Percentiles rank a stretch among this genome's conserved stretches.
These are phyloP conservation scores for Claviceps arundinis DNA, from an alignment of 2,329 filamentous ascomycete genomes.

Conservation along the genomic window DNA sequence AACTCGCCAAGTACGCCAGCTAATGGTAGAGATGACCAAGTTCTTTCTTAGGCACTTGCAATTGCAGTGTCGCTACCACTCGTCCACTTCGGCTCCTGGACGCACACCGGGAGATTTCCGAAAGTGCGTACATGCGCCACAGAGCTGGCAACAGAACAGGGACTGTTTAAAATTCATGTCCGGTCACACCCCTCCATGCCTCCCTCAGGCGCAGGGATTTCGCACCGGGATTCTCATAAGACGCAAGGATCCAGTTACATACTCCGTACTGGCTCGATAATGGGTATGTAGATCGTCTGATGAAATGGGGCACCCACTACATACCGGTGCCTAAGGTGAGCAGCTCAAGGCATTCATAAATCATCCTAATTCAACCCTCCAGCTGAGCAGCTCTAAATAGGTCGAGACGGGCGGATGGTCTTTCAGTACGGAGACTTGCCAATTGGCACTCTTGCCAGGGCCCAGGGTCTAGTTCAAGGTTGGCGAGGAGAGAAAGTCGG, in stretches of 20 bases:
- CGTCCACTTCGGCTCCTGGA: neutral
- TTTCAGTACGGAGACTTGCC: neutral
- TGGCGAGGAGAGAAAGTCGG: neutral
- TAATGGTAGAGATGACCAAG: neutral
- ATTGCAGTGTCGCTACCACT: neutral
- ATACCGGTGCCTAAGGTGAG: too few relatives aligned
- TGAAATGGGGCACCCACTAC: neutral
- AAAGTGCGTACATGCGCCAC: neutral
- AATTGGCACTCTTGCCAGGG: neutral
- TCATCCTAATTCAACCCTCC: neutral
- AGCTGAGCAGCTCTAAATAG: neutral
- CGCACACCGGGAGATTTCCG: neutral
- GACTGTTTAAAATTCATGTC: neutral
- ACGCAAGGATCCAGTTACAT: neutral
- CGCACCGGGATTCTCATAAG: neutral
- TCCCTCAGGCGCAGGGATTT: neutral
- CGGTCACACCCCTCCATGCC: neutral
- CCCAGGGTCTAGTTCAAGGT: neutral
- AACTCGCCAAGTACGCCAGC: neutral
- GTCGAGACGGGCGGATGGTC: neutral
- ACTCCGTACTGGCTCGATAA: neutral
- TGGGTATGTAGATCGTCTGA: neutral
- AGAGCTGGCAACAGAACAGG: neutral
- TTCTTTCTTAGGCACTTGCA: neutral
- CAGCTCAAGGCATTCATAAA: neutral